Base-by-base conservation (phyloP, 768 basidiomycete species). In the Collybia sordida region DNA sequence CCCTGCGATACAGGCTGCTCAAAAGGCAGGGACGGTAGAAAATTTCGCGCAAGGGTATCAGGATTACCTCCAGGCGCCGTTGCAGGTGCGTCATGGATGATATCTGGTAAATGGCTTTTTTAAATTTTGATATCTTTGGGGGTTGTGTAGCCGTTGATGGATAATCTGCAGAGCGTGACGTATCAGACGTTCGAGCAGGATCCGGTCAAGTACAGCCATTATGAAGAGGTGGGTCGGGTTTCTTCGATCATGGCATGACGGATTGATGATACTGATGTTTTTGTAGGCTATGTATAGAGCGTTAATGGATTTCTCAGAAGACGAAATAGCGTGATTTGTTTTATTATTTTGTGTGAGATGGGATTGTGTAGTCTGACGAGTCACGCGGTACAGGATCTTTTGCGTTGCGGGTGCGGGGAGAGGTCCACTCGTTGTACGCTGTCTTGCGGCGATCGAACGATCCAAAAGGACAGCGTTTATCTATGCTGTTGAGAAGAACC, bases 171-270 rank as follows among this genome's bases (percentile, higher is more conserved):
- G 62, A 95, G 93, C 59, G 81, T 88, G 56, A 98, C 94, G 9
- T 99, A 99, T 67, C 93, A 98, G 64, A 93, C 92, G 2, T 99
- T 99, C 61, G 97, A 99, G 63, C 84, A 93, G 64, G 97, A 98
- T 72, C 96, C 97, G 3, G 86, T 98, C 52, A 99, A 99, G 68
- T 99, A 99, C 64, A 69, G 79, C 49, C 86, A 92, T 59, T 99
- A 99, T 64, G 97, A 99, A 72, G 90, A 96, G 78, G 91, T 87
- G 42, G 24, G 69, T 57, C n/a, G n/a, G n/a, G 17, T 14, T 15
- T 42, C 36, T 42, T 49, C 53, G 47, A 42, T 52, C 52, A 39
- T 48, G 7, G 14, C 39, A 35, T 41, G 45, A 53, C 47, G 41
- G 51, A n/a, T 22, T 15, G 36, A 40, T 53, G 18, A 51, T 52